Evolutionary conservation across 1,139 yeast species (phyloP), one percentile per base, ranked within the genome.

Genomic region (Maudiozyma humilis): DNA sequence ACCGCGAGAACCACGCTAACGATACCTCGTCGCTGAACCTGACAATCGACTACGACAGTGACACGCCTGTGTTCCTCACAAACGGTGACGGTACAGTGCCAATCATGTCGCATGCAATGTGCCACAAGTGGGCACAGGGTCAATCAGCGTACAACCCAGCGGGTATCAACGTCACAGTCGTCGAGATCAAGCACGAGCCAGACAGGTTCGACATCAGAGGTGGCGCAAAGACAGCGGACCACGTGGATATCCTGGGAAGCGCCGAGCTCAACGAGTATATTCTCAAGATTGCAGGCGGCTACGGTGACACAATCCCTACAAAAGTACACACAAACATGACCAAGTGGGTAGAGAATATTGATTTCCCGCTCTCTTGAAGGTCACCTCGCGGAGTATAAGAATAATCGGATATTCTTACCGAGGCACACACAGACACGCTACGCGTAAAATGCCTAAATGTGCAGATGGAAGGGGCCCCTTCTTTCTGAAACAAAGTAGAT

Each of bases 21-120:
- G 36, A 19, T 6, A 43, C 63, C 1, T 57, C 74, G 3, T 75
- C 75, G 30, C 66, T 89, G 47, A 78, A 82, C 51, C 73, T 83
- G 46, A 75, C 89, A 0, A 86, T 91, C 42, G 73, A 72, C 38
- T 63, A 64, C 38, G 82, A 79, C 47, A 67, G 76, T 3, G 80
- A 78, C 1, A 63, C 54, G 59, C 76, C 94, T 0, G 96, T 91
- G 1, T 72, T 72, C 36, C 71, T 86, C 60, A 85, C 95, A 1
- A 96, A 91, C 59, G 98, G 98, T 18, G 98, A 91, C 61, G 98
- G 98, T 2, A 91, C 98, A 0, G 86, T 91, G 4, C 86, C 96
- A 4, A 62, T 91, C 18, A 65, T 88, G 53, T 82, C 96, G 1
- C 97, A 91, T 56, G 58, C 86, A 2, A 75, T 76, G 73, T 74